Base-by-base conservation (phyloP, 2,329 filamentous ascomycete genomes). In the Madurella mycetomatis region DNA sequence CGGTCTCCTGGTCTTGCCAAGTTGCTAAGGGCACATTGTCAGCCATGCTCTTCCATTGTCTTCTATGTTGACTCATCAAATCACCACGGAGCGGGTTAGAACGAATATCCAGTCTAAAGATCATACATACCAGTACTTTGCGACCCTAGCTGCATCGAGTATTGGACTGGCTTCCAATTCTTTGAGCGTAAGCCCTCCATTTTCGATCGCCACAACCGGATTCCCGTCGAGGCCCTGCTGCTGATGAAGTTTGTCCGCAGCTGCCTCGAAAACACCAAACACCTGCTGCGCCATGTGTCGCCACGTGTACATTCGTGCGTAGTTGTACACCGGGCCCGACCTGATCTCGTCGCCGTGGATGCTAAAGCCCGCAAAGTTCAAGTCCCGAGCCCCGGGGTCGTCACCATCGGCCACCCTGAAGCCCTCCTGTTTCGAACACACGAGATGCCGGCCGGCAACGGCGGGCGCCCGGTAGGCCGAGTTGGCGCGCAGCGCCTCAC, bases 241-340 rank as follows among this genome's bases (percentile, higher is more conserved):
- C 30, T 7, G 45, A 30, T 8, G 37, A 11, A 37, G 18, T 7
- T 25, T 31, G 17, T 45, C 17, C n/a, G 40, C 31, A 5, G 30
- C 48, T 5, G 2, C 3, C n/a, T 50, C 15, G 9, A 50, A 39
- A 16, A 12, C 16, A 15, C 16, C 17, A 9, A 43, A 13, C 8
- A 50, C 19, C 48, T 13, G 19, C 2, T 30, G 39, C 3, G 51
- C 51, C 16, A 18, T 34, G 17, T 45, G 30, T 40, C 51, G 16
- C 51, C 51, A 53, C 5, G 51, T 53, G 19, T 42, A 53, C 16
- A 53, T 41, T 11, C 52, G 52, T 4, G 52, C 52, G 42, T 54
- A 54, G 47, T 54, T 54, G 41, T 44, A 54, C 1, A 19, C 40
- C 5, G 52, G 52, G 12, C 52, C 52, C 5, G 16, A 25, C 25